Percentiles rank a stretch among this genome's conserved stretches.
Conservation (phyloP, 192 early-diverging fungal genomes). For the Anaeromyces robustus region DNA sequence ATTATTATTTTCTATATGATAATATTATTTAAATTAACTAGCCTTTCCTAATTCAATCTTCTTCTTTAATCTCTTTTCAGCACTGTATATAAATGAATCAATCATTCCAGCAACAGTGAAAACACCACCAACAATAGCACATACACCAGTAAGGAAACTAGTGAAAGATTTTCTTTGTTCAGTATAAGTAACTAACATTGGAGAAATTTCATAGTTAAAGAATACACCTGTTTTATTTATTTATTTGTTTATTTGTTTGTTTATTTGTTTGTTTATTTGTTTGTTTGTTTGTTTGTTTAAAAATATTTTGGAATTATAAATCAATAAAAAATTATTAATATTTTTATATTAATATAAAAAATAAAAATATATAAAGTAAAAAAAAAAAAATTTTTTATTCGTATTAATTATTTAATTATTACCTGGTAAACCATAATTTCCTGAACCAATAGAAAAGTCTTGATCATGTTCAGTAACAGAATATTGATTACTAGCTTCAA, state of each 20-base stretch:
- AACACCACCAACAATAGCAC: slow-evolving; percentile 86
- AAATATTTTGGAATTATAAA: too few relatives aligned
- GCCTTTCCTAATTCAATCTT: slow-evolving; percentile 74
- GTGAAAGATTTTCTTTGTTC: slow-evolving; percentile 68
- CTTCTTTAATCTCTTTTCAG: slow-evolving; percentile 54
- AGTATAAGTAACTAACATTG: slow-evolving; percentile 79
- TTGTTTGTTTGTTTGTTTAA: too few relatives aligned
- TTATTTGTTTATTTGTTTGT: too few relatives aligned
- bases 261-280: too few relatives aligned
- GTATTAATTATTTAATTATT: not conserved
- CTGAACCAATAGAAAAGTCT: not conserved
- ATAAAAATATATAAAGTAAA: slow-evolving; percentile 7
- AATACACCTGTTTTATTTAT: slow-evolving; percentile 49
- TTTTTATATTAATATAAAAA: too few relatives aligned
- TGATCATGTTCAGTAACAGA: slow-evolving; percentile 74
- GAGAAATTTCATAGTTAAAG: slow-evolving; percentile 90
- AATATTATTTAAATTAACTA: slow-evolving; percentile 17
- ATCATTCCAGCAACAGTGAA: slow-evolving; percentile 89
- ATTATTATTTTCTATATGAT: too few relatives aligned
- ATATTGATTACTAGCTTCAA: slow-evolving; percentile 82
- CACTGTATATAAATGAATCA: slow-evolving; percentile 74
- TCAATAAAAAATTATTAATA: too few relatives aligned
- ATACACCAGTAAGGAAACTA: slow-evolving; percentile 77
- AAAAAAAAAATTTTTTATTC: not conserved
- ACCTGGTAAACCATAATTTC: slow-evolving; percentile 2